phyloP scores from a whole-genome alignment of 495 filamentous ascomycete species.

The Penicillium canariense region DNA sequence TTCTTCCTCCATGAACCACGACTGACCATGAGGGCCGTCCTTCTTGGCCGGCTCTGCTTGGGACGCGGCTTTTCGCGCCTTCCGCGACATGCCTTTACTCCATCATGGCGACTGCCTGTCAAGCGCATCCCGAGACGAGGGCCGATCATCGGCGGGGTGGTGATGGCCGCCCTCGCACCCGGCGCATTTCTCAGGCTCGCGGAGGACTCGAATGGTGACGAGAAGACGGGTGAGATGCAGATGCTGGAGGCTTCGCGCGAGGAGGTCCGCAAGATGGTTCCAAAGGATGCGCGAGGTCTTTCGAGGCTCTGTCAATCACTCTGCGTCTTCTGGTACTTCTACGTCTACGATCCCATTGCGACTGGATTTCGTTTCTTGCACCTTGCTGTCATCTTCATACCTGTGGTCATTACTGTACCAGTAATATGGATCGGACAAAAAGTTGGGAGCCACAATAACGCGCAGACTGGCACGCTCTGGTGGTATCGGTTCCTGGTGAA shows the following conservation, averaged over 20 bases:
- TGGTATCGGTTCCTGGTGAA: conserved; percentile 91
- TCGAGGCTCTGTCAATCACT: conserved; percentile 51
- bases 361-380: conserved; percentile 85
- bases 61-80: conserved; percentile 28
- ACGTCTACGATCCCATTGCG: conserved; percentile 81
- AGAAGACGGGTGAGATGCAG: conserved; percentile 72
- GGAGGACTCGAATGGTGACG: conserved; percentile 59
- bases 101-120: conserved; percentile 29
- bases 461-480: conserved; percentile 80
- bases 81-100: conserved; percentile 16
- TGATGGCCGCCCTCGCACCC: conserved; percentile 56
- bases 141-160: conserved; percentile 33
- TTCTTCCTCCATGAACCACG: conserved; percentile 10
- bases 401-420: conserved; percentile 78
- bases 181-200: conserved; percentile 71
- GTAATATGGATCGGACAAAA: conserved; percentile 72
- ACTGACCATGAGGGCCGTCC: conserved; percentile 55
- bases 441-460: conserved; percentile 58
- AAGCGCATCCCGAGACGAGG: conserved; percentile 27
- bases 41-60: conserved; percentile 55
- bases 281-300: conserved; percentile 57
- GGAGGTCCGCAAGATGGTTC: conserved; percentile 67
- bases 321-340: conserved; percentile 63
- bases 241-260: conserved; percentile 80
- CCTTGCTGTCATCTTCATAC: conserved; percentile 83